Evolutionary conservation across 2,329 filamentous ascomycete species (phyloP), one percentile per base, ranked within the genome.

Genomic region (Sarocladiaceae sp.): DNA sequence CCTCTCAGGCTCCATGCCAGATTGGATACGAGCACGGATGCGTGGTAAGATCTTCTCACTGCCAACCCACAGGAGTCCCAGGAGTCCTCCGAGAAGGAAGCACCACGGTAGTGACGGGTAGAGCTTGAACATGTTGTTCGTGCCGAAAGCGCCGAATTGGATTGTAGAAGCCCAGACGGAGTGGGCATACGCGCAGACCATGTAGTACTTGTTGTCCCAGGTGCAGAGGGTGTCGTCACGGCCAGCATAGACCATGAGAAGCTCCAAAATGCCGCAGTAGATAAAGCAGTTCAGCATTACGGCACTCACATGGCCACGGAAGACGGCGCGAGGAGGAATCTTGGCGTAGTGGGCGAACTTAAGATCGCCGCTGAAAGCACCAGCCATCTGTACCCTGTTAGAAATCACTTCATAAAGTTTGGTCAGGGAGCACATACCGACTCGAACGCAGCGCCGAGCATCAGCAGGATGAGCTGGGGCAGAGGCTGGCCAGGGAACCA

Each of bases 21-120:
- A 32, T 27, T 51, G 43, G 26, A 56, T 23, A 19, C 27, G 4
- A 6, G 33, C 24, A 13, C 51, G 51, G 2, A 53, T 7, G n/a
- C 47, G 47, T 5, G 57, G 57, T 3, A 51, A 52, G 6, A 48
- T 35, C 43, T 51, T 54, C 45, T 63, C 58, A 13, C 52, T 47
- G 12, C 51, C 42, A 10, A 54, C 52, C 53, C 61, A 61, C 11
- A 53, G 18, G 5, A 55, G 21, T 11, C 64, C 53, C 2, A 64
- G 54, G 3, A 60, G 2, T 2, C 52, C 56, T 27, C 65, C 64
- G 19, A 63, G 53, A 20, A 62, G 50, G 52, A 62, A 65, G 49
- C 61, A 63, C 44, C 47, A 58, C 3, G 59, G 57, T 12, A 66
- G 53, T 5, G 48, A 19, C 12, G 49, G 49, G 19, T 51, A 51